Percentiles rank a stretch among this genome's conserved stretches.
phyloP scores from a whole-genome alignment of 768 basidiomycete species.

The Glaciozyma antarctica region DNA sequence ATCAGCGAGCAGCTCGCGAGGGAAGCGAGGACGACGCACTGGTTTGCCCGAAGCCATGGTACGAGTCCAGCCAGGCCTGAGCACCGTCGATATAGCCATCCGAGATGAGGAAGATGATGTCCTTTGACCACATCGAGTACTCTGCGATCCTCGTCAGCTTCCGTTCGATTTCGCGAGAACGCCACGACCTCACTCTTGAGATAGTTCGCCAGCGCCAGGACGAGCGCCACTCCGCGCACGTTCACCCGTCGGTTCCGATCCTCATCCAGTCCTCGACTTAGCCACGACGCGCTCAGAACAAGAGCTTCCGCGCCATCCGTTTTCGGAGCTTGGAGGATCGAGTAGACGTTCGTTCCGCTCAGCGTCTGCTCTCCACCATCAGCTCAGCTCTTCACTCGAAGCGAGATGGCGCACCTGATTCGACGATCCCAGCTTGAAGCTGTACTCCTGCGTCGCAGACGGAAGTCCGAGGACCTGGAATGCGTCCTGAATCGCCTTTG shows the following conservation, averaged over 20 bases:
- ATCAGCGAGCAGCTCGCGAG: background rate
- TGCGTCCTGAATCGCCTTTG: slow-evolving; percentile 52
- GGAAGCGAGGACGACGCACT: slow-evolving; percentile 45
- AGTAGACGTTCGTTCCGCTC: slow-evolving; percentile 71
- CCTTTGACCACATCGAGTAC: slow-evolving; percentile 87
- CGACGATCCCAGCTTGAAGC: slow-evolving; percentile 44
- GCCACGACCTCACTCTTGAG: slow-evolving; percentile 55
- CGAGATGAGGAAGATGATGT: slow-evolving; percentile 77
- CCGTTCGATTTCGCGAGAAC: background rate
- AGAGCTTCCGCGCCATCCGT: slow-evolving; percentile 90
- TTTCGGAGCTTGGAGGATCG: slow-evolving; percentile 69
- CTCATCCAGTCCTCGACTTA: slow-evolving; percentile 45
- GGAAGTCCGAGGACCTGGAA: slow-evolving; percentile 67
- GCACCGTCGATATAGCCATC: slow-evolving; percentile 84
- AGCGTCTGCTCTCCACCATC: slow-evolving; percentile 43
- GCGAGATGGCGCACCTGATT: slow-evolving; percentile 44
- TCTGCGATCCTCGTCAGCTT: slow-evolving; percentile 43
- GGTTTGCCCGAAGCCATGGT: slow-evolving; percentile 59
- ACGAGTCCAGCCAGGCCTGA: slow-evolving; percentile 80
- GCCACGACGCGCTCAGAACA: slow-evolving; percentile 83
- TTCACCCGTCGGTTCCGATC: slow-evolving; percentile 45
- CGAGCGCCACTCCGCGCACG: slow-evolving; percentile 72
- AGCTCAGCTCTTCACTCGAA: background rate
- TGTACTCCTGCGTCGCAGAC: slow-evolving; percentile 60
- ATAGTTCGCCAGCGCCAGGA: slow-evolving; percentile 73